Base-by-base conservation (phyloP, 2,329 filamentous ascomycete genomes). In the Monilinia aucupariae region DNA sequence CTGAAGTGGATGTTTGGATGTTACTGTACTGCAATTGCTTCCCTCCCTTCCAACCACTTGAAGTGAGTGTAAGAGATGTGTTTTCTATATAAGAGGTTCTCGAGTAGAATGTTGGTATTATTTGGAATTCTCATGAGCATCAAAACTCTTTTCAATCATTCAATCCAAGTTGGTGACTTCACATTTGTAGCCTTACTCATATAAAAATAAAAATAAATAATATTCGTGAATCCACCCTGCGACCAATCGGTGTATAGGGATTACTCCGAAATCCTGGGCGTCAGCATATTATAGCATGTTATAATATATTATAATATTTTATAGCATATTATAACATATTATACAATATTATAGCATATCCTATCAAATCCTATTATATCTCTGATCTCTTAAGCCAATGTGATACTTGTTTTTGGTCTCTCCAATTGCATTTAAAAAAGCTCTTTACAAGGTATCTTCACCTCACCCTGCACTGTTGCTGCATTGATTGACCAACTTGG, bases 231-330 rank as follows among this genome's bases (percentile, higher is more conserved):
- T 45, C 32, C 27, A 5, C 15, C n/a, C 22, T 47, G 34, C 4
- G 32, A 43, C 60, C 60, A 62, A 62, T 62, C 60, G 60, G 60
- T 49, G 15, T 58, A 30, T 43, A 15, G 20, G 34, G 43, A 62
- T 62, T 58, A 62, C 43, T 43, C 52, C 52, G 52, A 49, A 22
- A 27, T 49, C 15, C 22, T 37, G 27, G 34, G 32, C 22, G 32
- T 48, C 25, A 50, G 48, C 15, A 50, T n/a, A n/a, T n/a, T n/a
- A n/a, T n/a, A n/a, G n/a, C n/a, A n/a, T n/a, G n/a, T n/a, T n/a
- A n/a, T n/a, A n/a, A n/a, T n/a, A n/a, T n/a, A n/a, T n/a, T n/a
- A n/a, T n/a, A n/a, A n/a, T n/a, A n/a, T n/a, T n/a, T n/a, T n/a
- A n/a, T n/a, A n/a, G n/a, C n/a, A n/a, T n/a, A n/a, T n/a, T n/a